Evolutionary conservation across 2,329 filamentous ascomycete species (phyloP), one percentile per base, ranked within the genome.

Genomic region (Basipetospora chlamydospora): DNA sequence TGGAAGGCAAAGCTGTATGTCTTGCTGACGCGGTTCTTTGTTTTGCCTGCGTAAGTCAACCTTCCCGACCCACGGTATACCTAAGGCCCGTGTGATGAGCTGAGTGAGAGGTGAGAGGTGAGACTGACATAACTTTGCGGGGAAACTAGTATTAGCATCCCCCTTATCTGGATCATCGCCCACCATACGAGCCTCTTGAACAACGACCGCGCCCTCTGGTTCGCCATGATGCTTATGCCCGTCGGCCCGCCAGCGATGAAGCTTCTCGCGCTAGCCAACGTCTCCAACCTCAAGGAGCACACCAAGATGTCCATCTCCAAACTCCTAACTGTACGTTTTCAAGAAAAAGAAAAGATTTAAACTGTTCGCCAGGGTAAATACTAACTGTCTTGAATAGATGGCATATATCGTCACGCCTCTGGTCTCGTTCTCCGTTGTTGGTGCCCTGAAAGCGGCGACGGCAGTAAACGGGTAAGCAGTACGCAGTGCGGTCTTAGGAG

Each of bases 121-220:
- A n/a, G n/a, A n/a, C n/a, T n/a, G n/a, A n/a, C n/a, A n/a, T n/a
- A n/a, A n/a, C n/a, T n/a, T n/a, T n/a, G n/a, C n/a, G n/a, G n/a
- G n/a, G n/a, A n/a, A n/a, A n/a, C n/a, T n/a, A 49, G 53, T 0
- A 52, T 68, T 12, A 66, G 65, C 3, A 72, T 80, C 22, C 57
- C 57, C 0, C 23, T 69, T 2, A 62, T 80, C 6, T 79, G 69
- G 44, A 45, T 52, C 0, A 47, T 80, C 6, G 72, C 70, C 0
- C 63, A 59, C 2, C 62, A 59, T 37, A 77, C 73, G 0, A 43
- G 46, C 0, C 26, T 71, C 3, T 47, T 81, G 3, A 58, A 60
- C 3, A 45, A 58, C 3, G 77, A 81, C 47, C 74, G 74, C 0
- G 69, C 80, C 43, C 52, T 81, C 22, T 80, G 73, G 73, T 80